A percentile compares a stretch with the other conserved stretches of the same genome.
These are phyloP conservation scores for Berberis thunbergii DNA, from an alignment of 164 flowering plant species.

Conservation along the genomic window DNA sequence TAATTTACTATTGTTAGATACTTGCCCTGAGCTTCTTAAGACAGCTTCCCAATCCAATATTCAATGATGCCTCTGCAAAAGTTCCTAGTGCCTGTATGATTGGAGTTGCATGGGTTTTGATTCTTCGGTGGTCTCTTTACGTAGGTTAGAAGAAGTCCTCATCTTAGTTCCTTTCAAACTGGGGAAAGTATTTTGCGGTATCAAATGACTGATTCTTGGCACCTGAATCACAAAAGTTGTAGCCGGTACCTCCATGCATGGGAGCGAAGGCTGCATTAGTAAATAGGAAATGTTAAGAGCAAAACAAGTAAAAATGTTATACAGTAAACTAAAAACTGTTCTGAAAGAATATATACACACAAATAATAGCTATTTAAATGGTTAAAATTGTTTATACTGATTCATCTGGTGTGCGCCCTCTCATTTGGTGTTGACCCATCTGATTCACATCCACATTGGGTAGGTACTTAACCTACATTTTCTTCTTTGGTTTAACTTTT, in stretches of 20 bases:
- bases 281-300: background rate
- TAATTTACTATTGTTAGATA: too few species aligned
- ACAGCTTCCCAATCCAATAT: too few species aligned
- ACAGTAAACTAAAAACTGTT: background rate
- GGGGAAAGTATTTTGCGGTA: slow-evolving; percentile 41
- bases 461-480: too few species aligned
- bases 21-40: too few species aligned
- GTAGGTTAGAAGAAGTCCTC: background rate
- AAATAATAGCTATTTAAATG: too few species aligned
- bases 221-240: slow-evolving; percentile 17
- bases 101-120: background rate
- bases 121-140: background rate
- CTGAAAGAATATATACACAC: background rate
- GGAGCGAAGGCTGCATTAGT: slow-evolving; percentile 76
- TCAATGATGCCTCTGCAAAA: too few species aligned
- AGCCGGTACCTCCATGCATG: slow-evolving; percentile 35
- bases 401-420: too few species aligned
- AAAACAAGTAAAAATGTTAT: background rate
- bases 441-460: too few species aligned
- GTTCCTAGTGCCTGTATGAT: too few species aligned
- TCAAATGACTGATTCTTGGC: slow-evolving; percentile 48
- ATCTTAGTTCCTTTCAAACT: slow-evolving; percentile 19
- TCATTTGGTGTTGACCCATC: too few species aligned
- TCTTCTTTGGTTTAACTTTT: too few species aligned
- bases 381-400: too few species aligned